Base-by-base conservation (phyloP, 1,284 basidiomycete species). In the Sporisorium reilianum region DNA sequence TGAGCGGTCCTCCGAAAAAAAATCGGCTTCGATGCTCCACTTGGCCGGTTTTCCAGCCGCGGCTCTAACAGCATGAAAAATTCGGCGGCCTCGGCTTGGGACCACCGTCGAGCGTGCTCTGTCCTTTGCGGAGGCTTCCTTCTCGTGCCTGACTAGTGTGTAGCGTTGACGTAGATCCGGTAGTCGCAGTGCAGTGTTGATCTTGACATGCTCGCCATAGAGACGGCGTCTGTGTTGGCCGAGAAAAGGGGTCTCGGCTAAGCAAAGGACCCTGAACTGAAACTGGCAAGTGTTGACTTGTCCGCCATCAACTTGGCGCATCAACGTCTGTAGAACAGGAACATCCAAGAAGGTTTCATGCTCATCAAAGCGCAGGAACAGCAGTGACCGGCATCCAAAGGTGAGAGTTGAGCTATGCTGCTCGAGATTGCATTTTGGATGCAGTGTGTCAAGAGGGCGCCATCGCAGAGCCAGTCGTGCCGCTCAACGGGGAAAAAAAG, bases 1-100 rank as follows among this genome's bases (percentile, higher is more conserved):
- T 48, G 26, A 28, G 14, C 26, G 26, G 18, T 2, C 8, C 4
- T 4, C 9, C 9, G 32, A 8, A 23, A 34, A 36, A 23, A 45
- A 26, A 25, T 45, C 44, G 44, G 44, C 23, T 52, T 14, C 16
- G 22, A 11, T 42, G 5, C 52, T 54, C 52, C 41, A 54, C 52
- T 34, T 54, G n/a, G 52, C 41, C 28, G 41, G n/a, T 42, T 9
- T 8, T 50, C n/a, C 20, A 11, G 32, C 48, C 30, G 48, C 20
- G 18, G 20, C n/a, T 44, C 52, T 54, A 54, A 54, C 52, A 54
- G n/a, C 26, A 34, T 30, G 40, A 5, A 20, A 22, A 42, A n/a
- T n/a, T 26, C 48, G 14, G 16, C 22, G 10, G 25, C 26, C 16
- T 38, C 9, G 34, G 8, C 12, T 3, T 36, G 23, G 26, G 25